Evolutionary conservation across 2,329 filamentous ascomycete species (phyloP).

Genomic region (Echinosphaeria canescens): DNA sequence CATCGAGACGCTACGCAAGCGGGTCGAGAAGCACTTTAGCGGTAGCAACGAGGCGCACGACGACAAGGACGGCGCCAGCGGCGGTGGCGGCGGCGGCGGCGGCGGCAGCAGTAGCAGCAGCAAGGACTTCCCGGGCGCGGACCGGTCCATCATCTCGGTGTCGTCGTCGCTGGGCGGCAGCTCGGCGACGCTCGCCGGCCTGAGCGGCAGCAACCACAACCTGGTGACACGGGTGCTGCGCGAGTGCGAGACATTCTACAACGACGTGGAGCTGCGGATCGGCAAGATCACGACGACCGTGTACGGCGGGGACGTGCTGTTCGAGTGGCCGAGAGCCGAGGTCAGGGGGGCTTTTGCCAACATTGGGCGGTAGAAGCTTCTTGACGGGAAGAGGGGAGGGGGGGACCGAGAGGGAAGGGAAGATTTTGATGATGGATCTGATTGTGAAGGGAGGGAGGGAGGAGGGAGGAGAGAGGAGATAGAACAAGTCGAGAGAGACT

Average conservation of each 20-base stretch:
- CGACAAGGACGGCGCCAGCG: slow-evolving; percentile 40
- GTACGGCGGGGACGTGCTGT: slow-evolving; percentile 40
- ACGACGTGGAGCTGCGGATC: slow-evolving; percentile 37
- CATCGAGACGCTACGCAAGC: slow-evolving; percentile 73
- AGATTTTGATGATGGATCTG: background rate
- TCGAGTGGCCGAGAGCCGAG: slow-evolving; percentile 43
- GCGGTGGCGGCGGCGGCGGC: slow-evolving; percentile 12
- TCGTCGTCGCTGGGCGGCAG: too few relatives aligned
- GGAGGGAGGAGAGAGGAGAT: too few relatives aligned
- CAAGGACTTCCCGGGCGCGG: too few relatives aligned
- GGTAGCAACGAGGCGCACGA: slow-evolving; percentile 40
- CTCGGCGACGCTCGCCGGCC: slow-evolving; percentile 44
- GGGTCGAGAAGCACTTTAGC: slow-evolving; percentile 94
- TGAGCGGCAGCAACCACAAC: too few relatives aligned
- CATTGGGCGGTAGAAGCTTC: slow-evolving; percentile 5
- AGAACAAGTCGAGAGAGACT: too few relatives aligned
- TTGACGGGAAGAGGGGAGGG: slow-evolving; percentile 1
- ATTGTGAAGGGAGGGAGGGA: background rate
- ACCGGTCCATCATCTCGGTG: too few relatives aligned
- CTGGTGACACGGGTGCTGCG: slow-evolving; percentile 34
- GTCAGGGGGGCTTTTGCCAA: slow-evolving; percentile 32
- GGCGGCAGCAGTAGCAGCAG: slow-evolving; percentile 1
- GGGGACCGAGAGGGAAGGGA: slow-evolving; percentile 1
- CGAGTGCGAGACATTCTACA: slow-evolving; percentile 41
- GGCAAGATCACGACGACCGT: slow-evolving; percentile 36